Conservation (phyloP, 1,139 yeast species). For the Saccharomyces hybrid region DNA sequence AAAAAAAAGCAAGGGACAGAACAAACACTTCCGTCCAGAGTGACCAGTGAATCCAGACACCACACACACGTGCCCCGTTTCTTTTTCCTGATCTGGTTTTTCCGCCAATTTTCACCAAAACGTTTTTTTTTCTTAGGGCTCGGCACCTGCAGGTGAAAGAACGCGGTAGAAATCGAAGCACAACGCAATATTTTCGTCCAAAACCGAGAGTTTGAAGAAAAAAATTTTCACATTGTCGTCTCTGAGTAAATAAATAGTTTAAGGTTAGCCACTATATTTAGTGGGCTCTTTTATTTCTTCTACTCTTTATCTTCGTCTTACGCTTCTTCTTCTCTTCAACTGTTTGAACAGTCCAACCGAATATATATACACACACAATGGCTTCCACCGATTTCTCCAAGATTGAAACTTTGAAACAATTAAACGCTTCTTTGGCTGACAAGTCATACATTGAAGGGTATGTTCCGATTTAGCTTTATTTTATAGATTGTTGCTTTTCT, state of each 20-base stretch:
- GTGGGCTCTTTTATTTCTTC: background rate
- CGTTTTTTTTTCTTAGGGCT: background rate
- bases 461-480: conserved; percentile 32
- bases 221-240: background rate
- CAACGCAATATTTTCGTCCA: too few species aligned
- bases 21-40: background rate
- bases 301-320: background rate
- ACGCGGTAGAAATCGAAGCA: background rate
- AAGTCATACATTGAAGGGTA: conserved; percentile 94
- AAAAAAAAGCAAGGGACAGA: too few species aligned
- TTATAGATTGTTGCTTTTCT: background rate
- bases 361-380: conserved; percentile 35
- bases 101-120: background rate
- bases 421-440: conserved; percentile 82
- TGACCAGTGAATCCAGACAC: background rate
- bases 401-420: conserved; percentile 73
- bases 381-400: conserved; percentile 75
- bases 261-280: background rate
- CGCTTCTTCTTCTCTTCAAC: background rate
- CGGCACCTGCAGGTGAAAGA: background rate
- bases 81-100: background rate
- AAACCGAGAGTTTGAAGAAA: background rate
- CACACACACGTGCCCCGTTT: background rate
- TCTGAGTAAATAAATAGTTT: background rate
- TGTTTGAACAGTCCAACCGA: background rate